Evolutionary conservation across 768 basidiomycete species (phyloP).

Genomic region (Pisolithus orientalis): DNA sequence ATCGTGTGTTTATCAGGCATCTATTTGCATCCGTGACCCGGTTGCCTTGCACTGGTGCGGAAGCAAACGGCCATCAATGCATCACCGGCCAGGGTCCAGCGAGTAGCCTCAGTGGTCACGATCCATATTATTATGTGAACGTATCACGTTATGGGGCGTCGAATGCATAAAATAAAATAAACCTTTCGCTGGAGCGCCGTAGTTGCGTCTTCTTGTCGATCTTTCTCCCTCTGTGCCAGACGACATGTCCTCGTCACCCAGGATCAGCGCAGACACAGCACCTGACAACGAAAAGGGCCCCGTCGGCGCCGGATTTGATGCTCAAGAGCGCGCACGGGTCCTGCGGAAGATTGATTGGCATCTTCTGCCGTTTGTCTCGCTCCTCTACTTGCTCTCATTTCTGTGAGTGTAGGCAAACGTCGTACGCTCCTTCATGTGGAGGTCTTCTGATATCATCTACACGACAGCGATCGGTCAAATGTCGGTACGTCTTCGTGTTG

Average conservation of each 20-base stretch:
- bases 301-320: background rate
- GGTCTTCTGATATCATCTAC: background rate
- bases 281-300: slow-evolving; percentile 9
- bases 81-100: no score
- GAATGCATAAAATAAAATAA: no score
- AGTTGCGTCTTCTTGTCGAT: no score
- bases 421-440: background rate
- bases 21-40: no score
- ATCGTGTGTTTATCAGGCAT: no score
- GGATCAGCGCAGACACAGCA: slow-evolving; percentile 6
- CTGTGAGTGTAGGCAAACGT: slow-evolving; percentile 28
- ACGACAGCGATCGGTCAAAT: slow-evolving; percentile 37
- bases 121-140: no score
- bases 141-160: no score
- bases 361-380: slow-evolving; percentile 38
- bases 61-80: no score
- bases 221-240: background rate
- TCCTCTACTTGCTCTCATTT: slow-evolving; percentile 42
- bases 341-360: slow-evolving; percentile 41
- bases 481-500: slow-evolving; percentile 27
- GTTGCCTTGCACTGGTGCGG: no score
- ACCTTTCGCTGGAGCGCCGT: no score
- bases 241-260: slow-evolving; percentile 13
- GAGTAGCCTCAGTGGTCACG: no score
- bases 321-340: slow-evolving; percentile 19